Percentiles rank a stretch among this genome's conserved stretches.
Conservation (phyloP, 768 basidiomycete genomes). For the Macrocybe gigantea region DNA sequence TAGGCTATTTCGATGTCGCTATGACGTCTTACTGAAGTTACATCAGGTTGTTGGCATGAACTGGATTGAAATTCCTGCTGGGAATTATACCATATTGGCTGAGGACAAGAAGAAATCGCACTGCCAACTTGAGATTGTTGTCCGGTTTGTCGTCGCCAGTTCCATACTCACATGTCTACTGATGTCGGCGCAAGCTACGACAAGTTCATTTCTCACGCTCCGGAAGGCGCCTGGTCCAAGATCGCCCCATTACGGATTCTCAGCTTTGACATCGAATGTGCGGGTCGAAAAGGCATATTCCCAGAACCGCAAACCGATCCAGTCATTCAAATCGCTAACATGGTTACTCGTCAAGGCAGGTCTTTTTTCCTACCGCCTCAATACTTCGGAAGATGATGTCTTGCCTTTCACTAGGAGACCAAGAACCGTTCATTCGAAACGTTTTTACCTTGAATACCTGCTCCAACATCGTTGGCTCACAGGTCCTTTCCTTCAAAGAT, state of each 20-base stretch:
- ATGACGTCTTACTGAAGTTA: not conserved
- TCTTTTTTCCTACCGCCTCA: not conserved
- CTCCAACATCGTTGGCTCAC: conserved; percentile 94
- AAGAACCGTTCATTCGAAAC: conserved; percentile 91
- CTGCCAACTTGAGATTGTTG: conserved; percentile 85
- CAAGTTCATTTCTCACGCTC: conserved; percentile 81
- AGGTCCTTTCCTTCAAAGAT: conserved; percentile 78
- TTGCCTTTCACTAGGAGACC: conserved; percentile 55
- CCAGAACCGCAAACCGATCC: conserved; percentile 89
- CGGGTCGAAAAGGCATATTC: conserved; percentile 95
- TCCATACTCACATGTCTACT: not conserved
- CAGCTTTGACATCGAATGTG: conserved; percentile 99
- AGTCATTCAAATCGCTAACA: conserved; percentile 97
- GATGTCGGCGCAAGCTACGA: conserved; percentile 52
- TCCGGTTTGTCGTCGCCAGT: conserved; percentile 44
- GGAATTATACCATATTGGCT: conserved; percentile 65
- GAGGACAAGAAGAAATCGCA: conserved; percentile 59
- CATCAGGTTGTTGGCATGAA: conserved; percentile 94
- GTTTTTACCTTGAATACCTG: conserved; percentile 95
- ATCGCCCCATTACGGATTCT: conserved; percentile 91
- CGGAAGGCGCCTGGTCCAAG: conserved; percentile 89
- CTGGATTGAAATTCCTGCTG: conserved; percentile 91
- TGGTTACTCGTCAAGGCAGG: conserved; percentile 97
- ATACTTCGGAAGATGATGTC: conserved; percentile 1
- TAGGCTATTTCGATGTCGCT: conserved; percentile 17